Percentiles rank a stretch among this genome's conserved stretches.
These are phyloP conservation scores for Pseudophaeomoniella oleicola DNA, from an alignment of 2,329 filamentous ascomycete genomes.

Conservation along the genomic window DNA sequence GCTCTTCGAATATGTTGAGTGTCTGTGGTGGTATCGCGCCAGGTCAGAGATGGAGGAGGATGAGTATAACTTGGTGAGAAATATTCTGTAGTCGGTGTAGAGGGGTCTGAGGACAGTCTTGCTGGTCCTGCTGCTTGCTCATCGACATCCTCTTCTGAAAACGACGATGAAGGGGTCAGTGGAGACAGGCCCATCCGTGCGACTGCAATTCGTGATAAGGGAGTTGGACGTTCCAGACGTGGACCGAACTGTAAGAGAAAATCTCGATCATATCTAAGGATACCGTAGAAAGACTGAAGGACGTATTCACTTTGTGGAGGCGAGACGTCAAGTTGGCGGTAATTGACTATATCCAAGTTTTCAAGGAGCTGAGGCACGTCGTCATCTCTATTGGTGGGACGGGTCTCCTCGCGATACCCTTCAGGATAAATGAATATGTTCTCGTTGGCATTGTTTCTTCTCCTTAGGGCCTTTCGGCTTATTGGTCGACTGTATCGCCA, in stretches of 20 bases:
- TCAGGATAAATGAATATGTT: too few relatives aligned
- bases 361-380: neutral
- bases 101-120: too few relatives aligned
- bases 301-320: neutral
- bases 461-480: neutral
- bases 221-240: neutral
- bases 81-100: too few relatives aligned
- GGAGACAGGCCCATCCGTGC: neutral
- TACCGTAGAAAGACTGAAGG: neutral
- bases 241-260: conserved; percentile 1
- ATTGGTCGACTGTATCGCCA: neutral
- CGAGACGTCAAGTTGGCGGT: neutral
- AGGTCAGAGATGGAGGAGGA: too few relatives aligned
- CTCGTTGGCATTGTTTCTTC: conserved; percentile 1
- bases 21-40: too few relatives aligned
- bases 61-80: too few relatives aligned
- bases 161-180: neutral
- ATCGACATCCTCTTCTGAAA: neutral
- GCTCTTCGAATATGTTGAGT: too few relatives aligned
- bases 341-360: neutral
- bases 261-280: neutral
- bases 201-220: neutral
- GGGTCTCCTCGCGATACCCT: neutral
- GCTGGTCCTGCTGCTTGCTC: too few relatives aligned
- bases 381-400: neutral